Evolutionary conservation across 768 basidiomycete genomes (phyloP).

Genomic region (Macrolepiota fuliginosa): DNA sequence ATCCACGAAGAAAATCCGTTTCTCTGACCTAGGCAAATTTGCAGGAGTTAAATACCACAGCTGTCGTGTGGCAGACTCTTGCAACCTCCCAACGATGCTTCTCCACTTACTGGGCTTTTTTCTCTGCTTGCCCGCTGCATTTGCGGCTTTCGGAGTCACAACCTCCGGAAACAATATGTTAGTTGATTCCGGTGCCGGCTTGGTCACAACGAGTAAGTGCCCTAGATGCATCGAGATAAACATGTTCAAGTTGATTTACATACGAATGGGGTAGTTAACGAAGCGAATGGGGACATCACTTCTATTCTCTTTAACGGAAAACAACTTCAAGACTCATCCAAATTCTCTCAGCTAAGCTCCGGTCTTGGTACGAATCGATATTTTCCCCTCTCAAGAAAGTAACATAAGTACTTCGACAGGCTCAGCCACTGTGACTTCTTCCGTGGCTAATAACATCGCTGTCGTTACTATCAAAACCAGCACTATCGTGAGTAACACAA

Average conservation of each 20-base stretch:
- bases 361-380: slow-evolving; percentile 32
- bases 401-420: slow-evolving; percentile 20
- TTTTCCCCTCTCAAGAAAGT: background rate
- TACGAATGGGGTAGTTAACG: slow-evolving; percentile 30
- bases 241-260: background rate
- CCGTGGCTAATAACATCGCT: slow-evolving; percentile 37
- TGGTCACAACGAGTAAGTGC: slow-evolving; percentile 39
- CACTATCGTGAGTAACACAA: slow-evolving; percentile 33
- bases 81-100: slow-evolving; percentile 1
- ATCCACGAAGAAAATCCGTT: slow-evolving; percentile 12
- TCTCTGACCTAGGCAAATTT: background rate
- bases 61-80: background rate
- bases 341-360: slow-evolving; percentile 46
- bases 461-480: slow-evolving; percentile 41
- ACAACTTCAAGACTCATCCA: slow-evolving; percentile 41
- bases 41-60: slow-evolving; percentile 1
- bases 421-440: slow-evolving; percentile 38
- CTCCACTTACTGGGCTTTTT: slow-evolving; percentile 21
- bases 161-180: slow-evolving; percentile 37
- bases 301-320: slow-evolving; percentile 44
- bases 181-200: slow-evolving; percentile 43
- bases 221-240: background rate
- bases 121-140: slow-evolving; percentile 28
- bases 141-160: slow-evolving; percentile 45
- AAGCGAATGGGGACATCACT: slow-evolving; percentile 42